phyloP scores from a whole-genome alignment of 306 rosid genomes.

The Hippophae gyantsensis region DNA sequence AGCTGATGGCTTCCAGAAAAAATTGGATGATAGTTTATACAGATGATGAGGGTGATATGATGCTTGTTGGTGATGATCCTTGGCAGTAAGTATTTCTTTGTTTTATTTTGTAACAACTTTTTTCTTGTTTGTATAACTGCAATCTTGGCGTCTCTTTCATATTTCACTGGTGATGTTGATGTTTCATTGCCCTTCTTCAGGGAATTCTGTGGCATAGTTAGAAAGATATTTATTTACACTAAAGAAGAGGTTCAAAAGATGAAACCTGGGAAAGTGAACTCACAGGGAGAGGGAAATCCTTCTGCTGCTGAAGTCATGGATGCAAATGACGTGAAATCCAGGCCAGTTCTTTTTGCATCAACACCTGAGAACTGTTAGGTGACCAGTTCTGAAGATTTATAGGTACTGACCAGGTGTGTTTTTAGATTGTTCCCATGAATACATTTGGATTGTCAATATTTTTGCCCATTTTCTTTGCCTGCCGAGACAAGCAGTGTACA shows the following conservation, averaged over 20 bases:
- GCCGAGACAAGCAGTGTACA: too few species aligned
- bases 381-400: too few species aligned
- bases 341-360: too few species aligned
- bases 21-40: constrained; percentile 85
- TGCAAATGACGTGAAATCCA: too few species aligned
- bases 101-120: background rate
- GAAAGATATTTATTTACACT: constrained; percentile 81
- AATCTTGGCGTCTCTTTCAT: constrained; percentile 4
- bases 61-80: constrained; percentile 99
- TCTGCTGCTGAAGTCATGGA: too few species aligned
- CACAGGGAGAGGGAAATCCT: too few species aligned
- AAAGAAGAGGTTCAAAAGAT: constrained; percentile 90
- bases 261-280: constrained; percentile 7
- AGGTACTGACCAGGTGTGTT: too few species aligned
- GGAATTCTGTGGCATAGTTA: constrained; percentile 90
- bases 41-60: constrained; percentile 89
- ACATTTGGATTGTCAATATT: too few species aligned
- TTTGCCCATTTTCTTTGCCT: too few species aligned
- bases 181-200: constrained; percentile 21
- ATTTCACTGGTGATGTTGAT: constrained; percentile 3
- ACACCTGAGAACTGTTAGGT: too few species aligned
- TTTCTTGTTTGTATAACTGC: background rate
- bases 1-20: constrained; percentile 49
- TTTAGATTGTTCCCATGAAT: too few species aligned
- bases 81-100: constrained; percentile 66